These are phyloP conservation scores for Rosa lucieae DNA, from an alignment of 306 rosid genomes.

Conservation along the genomic window DNA sequence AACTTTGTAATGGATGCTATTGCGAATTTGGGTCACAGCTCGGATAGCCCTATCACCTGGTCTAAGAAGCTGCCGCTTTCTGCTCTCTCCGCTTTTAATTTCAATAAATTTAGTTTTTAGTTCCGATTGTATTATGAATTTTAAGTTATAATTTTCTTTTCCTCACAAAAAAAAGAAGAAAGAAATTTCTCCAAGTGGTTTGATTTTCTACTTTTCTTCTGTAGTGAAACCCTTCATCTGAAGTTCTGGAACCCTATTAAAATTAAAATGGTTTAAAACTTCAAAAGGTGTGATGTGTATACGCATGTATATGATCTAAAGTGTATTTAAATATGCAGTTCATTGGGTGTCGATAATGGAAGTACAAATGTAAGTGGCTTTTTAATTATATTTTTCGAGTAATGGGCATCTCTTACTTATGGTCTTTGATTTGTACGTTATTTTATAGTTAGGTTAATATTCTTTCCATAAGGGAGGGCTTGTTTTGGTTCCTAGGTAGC, in stretches of 20 bases:
- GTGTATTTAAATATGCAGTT: slow-evolving; percentile 41
- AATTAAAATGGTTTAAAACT: neutral
- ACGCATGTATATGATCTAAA: slow-evolving; percentile 36
- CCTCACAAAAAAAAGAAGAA: neutral
- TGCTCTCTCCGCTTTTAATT: no score
- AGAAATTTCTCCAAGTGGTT: neutral
- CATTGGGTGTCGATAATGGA: slow-evolving; percentile 40
- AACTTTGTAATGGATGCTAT: no score
- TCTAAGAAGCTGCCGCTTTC: no score
- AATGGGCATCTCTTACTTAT: slow-evolving; percentile 31
- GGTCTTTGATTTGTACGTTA: neutral
- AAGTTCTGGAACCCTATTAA: no score
- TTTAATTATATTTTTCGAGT: slow-evolving; percentile 33
- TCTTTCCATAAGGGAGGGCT: neutral
- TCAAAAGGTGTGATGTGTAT: slow-evolving; percentile 20
- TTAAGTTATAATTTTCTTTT: no score
- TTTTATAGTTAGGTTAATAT: neutral
- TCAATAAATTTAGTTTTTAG: no score
- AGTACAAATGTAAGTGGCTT: slow-evolving; percentile 59
- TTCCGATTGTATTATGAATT: no score
- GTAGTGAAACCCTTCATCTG: no score
- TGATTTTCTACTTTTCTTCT: no score
- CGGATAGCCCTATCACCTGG: no score
- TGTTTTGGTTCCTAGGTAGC: slow-evolving; percentile 3
- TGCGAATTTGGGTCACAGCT: no score